Evolutionary conservation across 352 stramenopile genomes (phyloP).

Genomic region (Phytopythium chamaehyphon): DNA sequence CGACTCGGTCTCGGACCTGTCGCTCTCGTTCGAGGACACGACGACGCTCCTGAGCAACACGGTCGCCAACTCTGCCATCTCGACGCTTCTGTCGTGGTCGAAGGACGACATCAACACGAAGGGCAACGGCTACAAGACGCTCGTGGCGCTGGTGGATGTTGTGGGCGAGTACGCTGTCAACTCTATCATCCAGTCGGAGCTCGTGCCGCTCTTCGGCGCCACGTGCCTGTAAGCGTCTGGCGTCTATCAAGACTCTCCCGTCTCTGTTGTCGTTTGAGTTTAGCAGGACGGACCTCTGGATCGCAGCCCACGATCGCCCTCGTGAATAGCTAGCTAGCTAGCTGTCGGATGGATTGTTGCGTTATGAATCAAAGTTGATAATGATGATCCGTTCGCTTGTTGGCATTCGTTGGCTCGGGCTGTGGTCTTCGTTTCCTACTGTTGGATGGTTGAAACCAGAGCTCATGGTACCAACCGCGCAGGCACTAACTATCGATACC

Average conservation of each 20-base stretch:
- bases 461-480: too few relatives aligned
- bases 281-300: background rate
- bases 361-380: too few relatives aligned
- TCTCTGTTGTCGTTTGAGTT: background rate
- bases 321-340: too few relatives aligned
- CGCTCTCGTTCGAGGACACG: conserved; percentile 38
- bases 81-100: conserved; percentile 38
- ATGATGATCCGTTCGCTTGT: too few relatives aligned
- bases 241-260: background rate
- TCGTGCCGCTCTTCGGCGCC: conserved; percentile 50
- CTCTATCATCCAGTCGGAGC: conserved; percentile 37
- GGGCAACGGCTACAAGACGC: conserved; percentile 44
- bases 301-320: conserved; percentile 1
- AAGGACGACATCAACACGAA: conserved; percentile 55
- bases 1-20: conserved; percentile 34
- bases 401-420: too few relatives aligned
- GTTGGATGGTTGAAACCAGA: too few relatives aligned
- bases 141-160: conserved; percentile 26
- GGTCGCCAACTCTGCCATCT: conserved; percentile 23
- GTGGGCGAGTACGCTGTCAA: conserved; percentile 21
- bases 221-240: conserved; percentile 26
- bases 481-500: too few relatives aligned
- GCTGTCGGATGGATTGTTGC: too few relatives aligned
- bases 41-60: conserved; percentile 16
- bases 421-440: too few relatives aligned